Evolutionary conservation across 108 stramenopile genomes (phyloP).

Genomic region (Ochromonas danica): DNA sequence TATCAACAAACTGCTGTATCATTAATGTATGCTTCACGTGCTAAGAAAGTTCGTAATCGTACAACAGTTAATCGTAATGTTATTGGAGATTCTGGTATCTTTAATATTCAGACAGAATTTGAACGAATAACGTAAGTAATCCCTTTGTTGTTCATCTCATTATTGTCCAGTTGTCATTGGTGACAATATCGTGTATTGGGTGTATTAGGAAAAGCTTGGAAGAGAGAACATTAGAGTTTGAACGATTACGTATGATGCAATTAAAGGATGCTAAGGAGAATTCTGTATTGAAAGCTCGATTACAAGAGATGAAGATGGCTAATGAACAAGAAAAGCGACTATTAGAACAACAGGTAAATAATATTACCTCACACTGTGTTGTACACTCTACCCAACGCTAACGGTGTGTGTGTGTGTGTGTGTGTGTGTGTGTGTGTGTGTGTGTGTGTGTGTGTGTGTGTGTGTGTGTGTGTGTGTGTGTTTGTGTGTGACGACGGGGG

Average conservation of each 20-base stretch:
- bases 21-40: slow-evolving; percentile 46
- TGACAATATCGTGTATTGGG: background rate
- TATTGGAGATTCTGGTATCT: background rate
- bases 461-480: no score
- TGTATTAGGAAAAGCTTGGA: slow-evolving; percentile 18
- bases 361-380: no score
- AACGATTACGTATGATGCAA: slow-evolving; percentile 3
- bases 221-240: slow-evolving; percentile 36
- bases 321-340: slow-evolving; percentile 32
- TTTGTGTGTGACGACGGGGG: no score
- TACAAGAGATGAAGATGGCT: slow-evolving; percentile 30
- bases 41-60: slow-evolving; percentile 39
- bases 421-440: no score
- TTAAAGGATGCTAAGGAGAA: slow-evolving; percentile 30
- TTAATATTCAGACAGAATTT: slow-evolving; percentile 21
- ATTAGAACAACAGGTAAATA: slow-evolving; percentile 29
- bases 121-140: slow-evolving; percentile 27
- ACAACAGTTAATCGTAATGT: slow-evolving; percentile 35
- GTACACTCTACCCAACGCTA: no score
- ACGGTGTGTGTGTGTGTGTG: no score
- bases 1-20: slow-evolving; percentile 42
- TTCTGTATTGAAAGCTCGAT: background rate
- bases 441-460: no score
- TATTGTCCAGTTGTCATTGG: background rate
- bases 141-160: background rate